Percentiles rank a stretch among this genome's conserved stretches.
Conservation (phyloP, 257 asterid species). For the Thymus quinquecostatus region DNA sequence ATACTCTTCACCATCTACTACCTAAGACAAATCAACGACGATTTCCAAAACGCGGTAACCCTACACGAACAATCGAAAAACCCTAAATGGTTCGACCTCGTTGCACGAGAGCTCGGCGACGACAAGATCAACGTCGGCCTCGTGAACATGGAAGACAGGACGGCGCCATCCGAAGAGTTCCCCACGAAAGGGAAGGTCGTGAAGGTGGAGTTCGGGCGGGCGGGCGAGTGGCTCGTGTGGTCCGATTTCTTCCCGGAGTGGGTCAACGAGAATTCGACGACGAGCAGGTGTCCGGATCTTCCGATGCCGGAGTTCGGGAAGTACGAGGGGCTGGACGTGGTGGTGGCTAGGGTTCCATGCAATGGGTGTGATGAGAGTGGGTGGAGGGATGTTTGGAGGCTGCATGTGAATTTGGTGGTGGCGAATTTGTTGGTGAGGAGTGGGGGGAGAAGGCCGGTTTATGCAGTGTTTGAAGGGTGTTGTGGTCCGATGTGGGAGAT, state of each 20-base stretch:
- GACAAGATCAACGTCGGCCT: conserved; percentile 41
- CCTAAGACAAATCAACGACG: conserved; percentile 29
- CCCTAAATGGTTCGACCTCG: conserved; percentile 39
- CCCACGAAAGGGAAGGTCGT: conserved; percentile 17
- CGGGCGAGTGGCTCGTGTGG: conserved; percentile 48
- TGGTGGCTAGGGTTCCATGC: conserved; percentile 60
- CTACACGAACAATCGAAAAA: conserved; percentile 1
- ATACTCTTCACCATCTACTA: conserved; percentile 41
- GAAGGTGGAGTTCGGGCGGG: conserved; percentile 42
- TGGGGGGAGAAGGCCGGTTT: conserved; percentile 40
- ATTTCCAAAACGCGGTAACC: conserved; percentile 20
- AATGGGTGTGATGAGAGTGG: conserved; percentile 30
- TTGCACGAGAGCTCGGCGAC: conserved; percentile 28
- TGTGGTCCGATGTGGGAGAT: conserved; percentile 81
- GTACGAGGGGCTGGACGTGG: conserved; percentile 52
- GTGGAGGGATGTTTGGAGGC: conserved; percentile 62
- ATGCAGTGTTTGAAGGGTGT: conserved; percentile 62
- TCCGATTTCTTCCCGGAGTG: conserved; percentile 55
- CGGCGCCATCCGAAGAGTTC: background rate
- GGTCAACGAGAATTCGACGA: conserved; percentile 44
- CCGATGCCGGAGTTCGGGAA: conserved; percentile 62
- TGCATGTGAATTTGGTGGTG: conserved; percentile 76
- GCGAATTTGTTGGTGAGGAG: conserved; percentile 67
- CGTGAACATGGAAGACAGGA: conserved; percentile 39
- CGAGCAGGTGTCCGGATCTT: conserved; percentile 50